phyloP scores from a whole-genome alignment of 148 eudicot species.

The Nepenthes mirabilis region DNA sequence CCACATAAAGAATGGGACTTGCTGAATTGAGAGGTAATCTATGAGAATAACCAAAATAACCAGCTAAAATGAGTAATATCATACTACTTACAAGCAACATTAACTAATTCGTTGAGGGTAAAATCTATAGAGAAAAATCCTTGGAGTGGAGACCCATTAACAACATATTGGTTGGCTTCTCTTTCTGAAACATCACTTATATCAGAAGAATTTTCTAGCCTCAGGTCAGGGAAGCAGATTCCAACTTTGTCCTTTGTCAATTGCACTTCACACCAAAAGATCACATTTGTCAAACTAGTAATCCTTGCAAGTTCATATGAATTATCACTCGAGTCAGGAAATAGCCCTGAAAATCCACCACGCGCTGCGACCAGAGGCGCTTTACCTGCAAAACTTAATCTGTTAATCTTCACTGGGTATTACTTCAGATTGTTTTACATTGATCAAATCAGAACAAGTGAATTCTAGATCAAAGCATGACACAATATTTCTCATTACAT shows the following conservation, averaged over 20 bases:
- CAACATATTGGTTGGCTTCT: conserved; percentile 27
- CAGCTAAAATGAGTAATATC: neutral
- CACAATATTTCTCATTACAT: too few relatives aligned
- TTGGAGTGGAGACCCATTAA: conserved; percentile 36
- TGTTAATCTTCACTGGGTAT: too few relatives aligned
- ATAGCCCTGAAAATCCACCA: conserved; percentile 71
- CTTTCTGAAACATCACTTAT: conserved; percentile 6
- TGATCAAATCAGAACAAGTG: too few relatives aligned
- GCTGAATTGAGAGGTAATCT: too few relatives aligned
- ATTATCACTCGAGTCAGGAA: conserved; percentile 45
- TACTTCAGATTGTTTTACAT: too few relatives aligned
- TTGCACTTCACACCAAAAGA: conserved; percentile 90
- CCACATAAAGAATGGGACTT: neutral
- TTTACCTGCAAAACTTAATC: conserved; percentile 33
- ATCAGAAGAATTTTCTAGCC: conserved; percentile 43
- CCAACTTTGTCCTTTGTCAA: conserved; percentile 59
- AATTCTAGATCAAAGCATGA: too few relatives aligned
- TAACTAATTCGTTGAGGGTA: conserved; percentile 34
- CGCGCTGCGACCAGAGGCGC: conserved; percentile 57
- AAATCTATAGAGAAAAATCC: conserved; percentile 77
- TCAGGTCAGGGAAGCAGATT: conserved; percentile 63
- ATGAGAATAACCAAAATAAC: neutral
- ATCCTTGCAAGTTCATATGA: conserved; percentile 37
- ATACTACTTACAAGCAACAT: conserved; percentile 46
- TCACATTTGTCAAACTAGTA: conserved; percentile 27